Evolutionary conservation across 495 filamentous ascomycete genomes (phyloP).

Genomic region (Annulohypoxylon bovei): DNA sequence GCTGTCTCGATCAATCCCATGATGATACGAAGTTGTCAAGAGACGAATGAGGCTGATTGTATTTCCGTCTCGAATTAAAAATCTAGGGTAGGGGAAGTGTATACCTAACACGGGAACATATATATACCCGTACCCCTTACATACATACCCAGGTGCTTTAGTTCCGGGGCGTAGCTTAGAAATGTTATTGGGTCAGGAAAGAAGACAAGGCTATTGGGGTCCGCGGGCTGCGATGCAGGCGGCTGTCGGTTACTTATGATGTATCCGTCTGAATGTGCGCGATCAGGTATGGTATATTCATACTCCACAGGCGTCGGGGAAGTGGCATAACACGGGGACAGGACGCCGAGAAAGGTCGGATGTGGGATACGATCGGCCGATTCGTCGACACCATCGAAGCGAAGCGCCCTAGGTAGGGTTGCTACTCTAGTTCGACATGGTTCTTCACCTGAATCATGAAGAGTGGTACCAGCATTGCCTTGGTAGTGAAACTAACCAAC

Average conservation of each 20-base stretch:
- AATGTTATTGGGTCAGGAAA: neutral
- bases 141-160: neutral
- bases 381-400: neutral
- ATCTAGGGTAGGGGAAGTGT: neutral
- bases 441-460: neutral
- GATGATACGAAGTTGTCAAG: slow-evolving; percentile 1
- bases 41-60: no score
- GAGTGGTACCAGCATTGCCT: neutral
- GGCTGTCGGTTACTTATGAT: neutral
- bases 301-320: no score
- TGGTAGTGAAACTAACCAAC: neutral
- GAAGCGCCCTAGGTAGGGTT: no score
- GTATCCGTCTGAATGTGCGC: neutral
- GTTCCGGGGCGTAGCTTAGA: neutral
- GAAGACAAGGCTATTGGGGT: neutral
- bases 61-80: neutral
- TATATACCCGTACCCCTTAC: neutral
- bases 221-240: neutral
- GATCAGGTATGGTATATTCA: no score
- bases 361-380: neutral
- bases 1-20: slow-evolving; percentile 55
- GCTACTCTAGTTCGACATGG: neutral
- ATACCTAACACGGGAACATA: neutral
- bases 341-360: neutral
- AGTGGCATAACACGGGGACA: neutral